phyloP scores from a whole-genome alignment of 805 yeast genomes.

The Candida sphagnicola region DNA sequence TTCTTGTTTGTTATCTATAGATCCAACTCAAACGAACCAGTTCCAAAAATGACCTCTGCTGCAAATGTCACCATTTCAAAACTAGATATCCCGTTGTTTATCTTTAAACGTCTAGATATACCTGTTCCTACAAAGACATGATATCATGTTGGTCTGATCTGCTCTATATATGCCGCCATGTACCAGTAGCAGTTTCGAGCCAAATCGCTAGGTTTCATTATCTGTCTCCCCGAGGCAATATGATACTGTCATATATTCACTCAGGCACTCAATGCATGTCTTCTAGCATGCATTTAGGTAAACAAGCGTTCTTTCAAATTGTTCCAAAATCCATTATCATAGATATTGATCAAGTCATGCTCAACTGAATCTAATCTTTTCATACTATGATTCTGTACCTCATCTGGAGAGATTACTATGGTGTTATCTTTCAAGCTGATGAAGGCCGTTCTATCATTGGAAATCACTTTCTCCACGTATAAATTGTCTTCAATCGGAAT shows the following conservation, averaged over 20 bases:
- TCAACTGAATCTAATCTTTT: constrained; percentile 20
- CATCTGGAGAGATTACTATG: constrained; percentile 12
- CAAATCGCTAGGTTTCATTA: no score
- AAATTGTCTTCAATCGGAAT: constrained; percentile 9
- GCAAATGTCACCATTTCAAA: constrained; percentile 1
- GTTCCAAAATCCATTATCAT: constrained; percentile 45
- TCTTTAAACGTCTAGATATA: constrained; percentile 12
- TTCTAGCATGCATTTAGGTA: no score
- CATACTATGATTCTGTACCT: constrained; percentile 10
- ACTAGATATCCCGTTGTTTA: constrained; percentile 11
- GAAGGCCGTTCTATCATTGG: constrained; percentile 17
- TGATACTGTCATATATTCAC: no score
- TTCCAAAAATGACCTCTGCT: neutral
- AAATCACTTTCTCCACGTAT: constrained; percentile 21
- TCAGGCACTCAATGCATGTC: no score
- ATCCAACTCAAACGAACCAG: neutral
- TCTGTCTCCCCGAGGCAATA: no score
- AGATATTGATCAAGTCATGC: constrained; percentile 37
- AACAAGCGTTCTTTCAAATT: constrained; percentile 35
- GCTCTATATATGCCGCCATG: no score
- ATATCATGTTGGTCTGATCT: no score
- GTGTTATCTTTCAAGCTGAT: constrained; percentile 24
- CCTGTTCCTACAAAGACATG: neutral
- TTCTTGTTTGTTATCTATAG: neutral
- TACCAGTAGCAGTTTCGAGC: no score